Conservation (phyloP, 176 grass and related monocot species). For the Otatea glauca region DNA sequence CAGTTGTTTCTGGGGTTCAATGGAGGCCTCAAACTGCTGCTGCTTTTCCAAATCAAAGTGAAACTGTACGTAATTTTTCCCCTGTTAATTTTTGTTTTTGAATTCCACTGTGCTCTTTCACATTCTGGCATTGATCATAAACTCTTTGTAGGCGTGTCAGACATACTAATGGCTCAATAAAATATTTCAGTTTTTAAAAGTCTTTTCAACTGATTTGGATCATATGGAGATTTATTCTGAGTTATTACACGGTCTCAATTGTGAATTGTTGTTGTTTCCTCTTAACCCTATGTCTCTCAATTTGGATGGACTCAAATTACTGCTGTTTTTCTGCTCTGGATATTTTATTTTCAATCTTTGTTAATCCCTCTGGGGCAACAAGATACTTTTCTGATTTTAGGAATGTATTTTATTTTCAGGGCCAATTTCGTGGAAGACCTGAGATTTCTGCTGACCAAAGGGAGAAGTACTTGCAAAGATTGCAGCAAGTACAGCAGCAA, state of each 20-base stretch:
- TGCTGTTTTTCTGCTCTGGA: neutral
- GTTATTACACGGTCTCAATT: neutral
- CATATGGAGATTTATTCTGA: neutral
- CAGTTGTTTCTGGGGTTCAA: constrained; percentile 75
- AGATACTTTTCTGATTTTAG: constrained; percentile 8
- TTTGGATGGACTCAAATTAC: constrained; percentile 34
- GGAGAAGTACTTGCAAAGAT: constrained; percentile 82
- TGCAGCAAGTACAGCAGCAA: constrained; percentile 82
- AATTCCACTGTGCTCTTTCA: constrained; percentile 18
- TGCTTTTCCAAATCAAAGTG: constrained; percentile 81
- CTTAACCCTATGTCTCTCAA: neutral
- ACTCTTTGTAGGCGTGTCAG: neutral
- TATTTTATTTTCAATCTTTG: constrained; percentile 15
- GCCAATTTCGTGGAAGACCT: constrained; percentile 71
- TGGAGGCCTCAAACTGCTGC: constrained; percentile 73
- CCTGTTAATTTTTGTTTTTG: constrained; percentile 16
- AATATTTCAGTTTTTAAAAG: neutral
- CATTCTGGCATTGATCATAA: constrained; percentile 36
- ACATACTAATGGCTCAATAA: neutral
- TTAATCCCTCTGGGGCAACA: neutral
- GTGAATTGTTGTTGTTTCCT: constrained; percentile 33
- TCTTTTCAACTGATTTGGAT: constrained; percentile 10
- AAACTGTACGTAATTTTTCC: constrained; percentile 62
- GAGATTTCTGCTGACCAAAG: constrained; percentile 85
- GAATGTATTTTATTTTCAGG: constrained; percentile 45